These are phyloP conservation scores for Tieghemiomyces parasiticus DNA, from an alignment of 192 early-diverging fungal genomes.

Conservation along the genomic window DNA sequence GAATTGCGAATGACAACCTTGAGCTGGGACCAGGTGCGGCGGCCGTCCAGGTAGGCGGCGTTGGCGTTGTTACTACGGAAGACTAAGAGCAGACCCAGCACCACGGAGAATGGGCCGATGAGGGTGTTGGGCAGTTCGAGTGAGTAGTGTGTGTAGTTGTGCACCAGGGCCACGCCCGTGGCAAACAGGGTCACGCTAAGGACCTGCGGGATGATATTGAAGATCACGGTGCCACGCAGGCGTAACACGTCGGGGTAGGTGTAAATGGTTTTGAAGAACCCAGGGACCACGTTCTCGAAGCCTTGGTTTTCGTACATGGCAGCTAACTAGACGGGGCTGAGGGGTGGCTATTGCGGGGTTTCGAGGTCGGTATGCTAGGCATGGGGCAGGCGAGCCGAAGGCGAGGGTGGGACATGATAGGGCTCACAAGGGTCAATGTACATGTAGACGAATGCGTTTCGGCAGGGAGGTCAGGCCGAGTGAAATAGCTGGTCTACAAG, in stretches of 20 bases:
- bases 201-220: slow-evolving; percentile 12
- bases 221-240: slow-evolving; percentile 15
- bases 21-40: slow-evolving; percentile 49
- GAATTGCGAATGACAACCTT: slow-evolving; percentile 50
- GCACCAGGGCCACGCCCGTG: not conserved
- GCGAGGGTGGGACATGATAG: too few species aligned
- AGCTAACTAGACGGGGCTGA: not conserved
- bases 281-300: not conserved
- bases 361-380: too few species aligned
- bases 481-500: too few species aligned
- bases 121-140: slow-evolving; percentile 20
- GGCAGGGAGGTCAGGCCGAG: too few species aligned
- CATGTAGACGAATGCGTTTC: too few species aligned
- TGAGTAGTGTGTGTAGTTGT: slow-evolving; percentile 14
- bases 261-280: slow-evolving; percentile 2
- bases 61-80: slow-evolving; percentile 74
- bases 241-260: slow-evolving; percentile 10
- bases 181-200: slow-evolving; percentile 11
- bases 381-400: too few species aligned
- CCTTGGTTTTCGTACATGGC: slow-evolving; percentile 7
- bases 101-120: slow-evolving; percentile 37
- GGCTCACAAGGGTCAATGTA: too few species aligned
- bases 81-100: slow-evolving; percentile 57
- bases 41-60: slow-evolving; percentile 64
- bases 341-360: not conserved